Conservation (phyloP, 768 basidiomycete species). For the Leccinellum luteum region DNA sequence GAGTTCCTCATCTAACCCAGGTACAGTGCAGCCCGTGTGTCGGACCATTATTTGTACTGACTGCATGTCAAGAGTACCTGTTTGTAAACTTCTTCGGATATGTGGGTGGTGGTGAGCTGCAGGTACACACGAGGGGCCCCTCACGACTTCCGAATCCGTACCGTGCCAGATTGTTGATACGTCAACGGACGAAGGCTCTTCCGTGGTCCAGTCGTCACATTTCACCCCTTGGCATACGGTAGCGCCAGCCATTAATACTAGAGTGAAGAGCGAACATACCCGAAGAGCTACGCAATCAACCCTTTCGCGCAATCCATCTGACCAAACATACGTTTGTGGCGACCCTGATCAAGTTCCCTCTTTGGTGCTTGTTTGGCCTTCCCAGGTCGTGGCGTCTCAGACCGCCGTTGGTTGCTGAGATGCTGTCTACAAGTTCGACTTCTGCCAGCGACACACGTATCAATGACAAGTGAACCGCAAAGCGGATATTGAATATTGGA, state of each 20-base stretch:
- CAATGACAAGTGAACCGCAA: conserved; percentile 18
- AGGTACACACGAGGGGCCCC: not conserved
- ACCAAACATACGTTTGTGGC: conserved; percentile 7
- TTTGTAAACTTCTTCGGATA: not conserved
- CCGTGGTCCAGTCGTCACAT: conserved; percentile 2
- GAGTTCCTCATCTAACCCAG: conserved; percentile 5
- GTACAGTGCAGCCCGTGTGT: conserved; percentile 10
- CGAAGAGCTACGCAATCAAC: conserved; percentile 12
- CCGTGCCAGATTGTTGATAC: not conserved
- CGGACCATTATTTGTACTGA: conserved; percentile 3
- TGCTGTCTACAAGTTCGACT: conserved; percentile 1
- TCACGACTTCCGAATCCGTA: not conserved
- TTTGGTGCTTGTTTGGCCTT: conserved; percentile 13
- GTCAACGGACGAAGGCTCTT: not conserved
- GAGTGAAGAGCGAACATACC: conserved; percentile 6
- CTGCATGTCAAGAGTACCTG: not conserved
- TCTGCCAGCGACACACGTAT: conserved; percentile 8
- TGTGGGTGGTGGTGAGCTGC: not conserved
- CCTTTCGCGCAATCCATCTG: conserved; percentile 10
- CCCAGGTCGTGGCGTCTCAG: conserved; percentile 11
- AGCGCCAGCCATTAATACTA: not conserved
- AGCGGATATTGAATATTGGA: conserved; percentile 24
- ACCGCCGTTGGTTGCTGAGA: conserved; percentile 1
- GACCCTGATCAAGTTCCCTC: conserved; percentile 7
- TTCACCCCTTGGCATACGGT: not conserved